These are phyloP conservation scores for Trametopsis cervina DNA, from an alignment of 768 basidiomycete genomes.

Conservation along the genomic window DNA sequence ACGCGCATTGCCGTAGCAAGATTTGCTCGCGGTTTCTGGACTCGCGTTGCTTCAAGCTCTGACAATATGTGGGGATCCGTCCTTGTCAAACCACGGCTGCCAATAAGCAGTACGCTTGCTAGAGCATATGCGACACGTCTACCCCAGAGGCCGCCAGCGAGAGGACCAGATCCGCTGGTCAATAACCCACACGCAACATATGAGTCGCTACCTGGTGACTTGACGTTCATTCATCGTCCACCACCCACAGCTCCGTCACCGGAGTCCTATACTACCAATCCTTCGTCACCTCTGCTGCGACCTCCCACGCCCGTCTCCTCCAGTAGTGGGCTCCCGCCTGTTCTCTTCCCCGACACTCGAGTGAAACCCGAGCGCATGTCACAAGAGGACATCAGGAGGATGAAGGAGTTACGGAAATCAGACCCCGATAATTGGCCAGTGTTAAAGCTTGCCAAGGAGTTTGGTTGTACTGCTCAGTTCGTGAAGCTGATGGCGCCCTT, in stretches of 20 bases:
- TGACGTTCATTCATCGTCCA: slow-evolving; percentile 83
- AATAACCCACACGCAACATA: slow-evolving; percentile 20
- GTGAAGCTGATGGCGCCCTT: slow-evolving; percentile 61
- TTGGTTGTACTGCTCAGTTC: slow-evolving; percentile 64
- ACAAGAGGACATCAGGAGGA: slow-evolving; percentile 45
- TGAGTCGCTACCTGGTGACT: slow-evolving; percentile 25
- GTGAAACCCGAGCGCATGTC: slow-evolving; percentile 35
- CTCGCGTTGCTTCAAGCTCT: no score
- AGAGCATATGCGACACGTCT: slow-evolving; percentile 24
- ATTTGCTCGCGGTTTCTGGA: no score
- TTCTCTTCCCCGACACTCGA: slow-evolving; percentile 39
- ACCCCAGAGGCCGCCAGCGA: slow-evolving; percentile 22
- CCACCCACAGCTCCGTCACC: slow-evolving; percentile 74
- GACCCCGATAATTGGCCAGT: slow-evolving; percentile 58
- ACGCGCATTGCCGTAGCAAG: no score
- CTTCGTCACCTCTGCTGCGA: slow-evolving; percentile 64
- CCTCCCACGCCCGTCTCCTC: slow-evolving; percentile 23
- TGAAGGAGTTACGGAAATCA: slow-evolving; percentile 48
- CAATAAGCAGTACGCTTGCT: background rate
- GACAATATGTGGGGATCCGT: background rate
- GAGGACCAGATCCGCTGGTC: slow-evolving; percentile 25
- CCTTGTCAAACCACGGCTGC: background rate
- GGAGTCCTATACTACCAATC: slow-evolving; percentile 59
- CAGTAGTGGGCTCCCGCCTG: slow-evolving; percentile 17
- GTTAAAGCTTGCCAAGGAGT: slow-evolving; percentile 64